A percentile compares a stretch with the other conserved stretches of the same genome.
Evolutionary conservation across 768 basidiomycete species (phyloP).

Genomic region (Leccinellum rugosiceps): DNA sequence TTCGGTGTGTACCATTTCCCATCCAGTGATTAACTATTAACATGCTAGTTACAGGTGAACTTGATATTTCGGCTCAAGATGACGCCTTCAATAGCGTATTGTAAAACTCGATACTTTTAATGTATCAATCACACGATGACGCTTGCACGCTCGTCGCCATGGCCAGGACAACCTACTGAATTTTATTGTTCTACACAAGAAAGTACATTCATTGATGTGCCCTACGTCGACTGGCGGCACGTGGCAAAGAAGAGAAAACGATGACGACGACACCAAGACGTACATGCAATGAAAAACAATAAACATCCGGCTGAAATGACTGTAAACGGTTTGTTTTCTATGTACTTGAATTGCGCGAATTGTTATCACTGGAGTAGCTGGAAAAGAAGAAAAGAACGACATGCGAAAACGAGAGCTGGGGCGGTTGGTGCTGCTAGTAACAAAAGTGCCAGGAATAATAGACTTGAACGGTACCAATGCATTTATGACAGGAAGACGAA

Average conservation of each 20-base stretch:
- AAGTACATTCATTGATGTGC: conserved; percentile 10
- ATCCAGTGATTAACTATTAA: no score
- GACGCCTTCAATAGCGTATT: no score
- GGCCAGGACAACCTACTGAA: no score
- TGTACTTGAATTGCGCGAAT: conserved; percentile 2
- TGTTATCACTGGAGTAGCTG: not conserved
- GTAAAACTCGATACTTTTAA: no score
- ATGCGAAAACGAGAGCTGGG: not conserved
- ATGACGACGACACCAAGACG: conserved; percentile 10
- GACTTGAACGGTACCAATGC: conserved; percentile 1
- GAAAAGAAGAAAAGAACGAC: conserved; percentile 8
- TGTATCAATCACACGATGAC: no score
- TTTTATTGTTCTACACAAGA: conserved; percentile 18
- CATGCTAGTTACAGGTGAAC: no score
- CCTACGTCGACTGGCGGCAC: not conserved
- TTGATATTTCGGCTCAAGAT: no score
- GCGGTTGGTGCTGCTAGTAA: conserved; percentile 5
- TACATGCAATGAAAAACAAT: conserved; percentile 19
- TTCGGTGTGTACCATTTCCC: no score
- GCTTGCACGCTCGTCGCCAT: conserved; percentile 2
- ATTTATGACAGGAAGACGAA: not conserved
- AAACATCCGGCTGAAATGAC: conserved; percentile 13
- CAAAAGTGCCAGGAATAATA: conserved; percentile 3
- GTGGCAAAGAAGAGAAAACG: not conserved
- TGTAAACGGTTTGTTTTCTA: conserved; percentile 12